Evolutionary conservation across 2,329 filamentous ascomycete species (phyloP), one percentile per base, ranked within the genome.

Genomic region (Bisporella sp.): DNA sequence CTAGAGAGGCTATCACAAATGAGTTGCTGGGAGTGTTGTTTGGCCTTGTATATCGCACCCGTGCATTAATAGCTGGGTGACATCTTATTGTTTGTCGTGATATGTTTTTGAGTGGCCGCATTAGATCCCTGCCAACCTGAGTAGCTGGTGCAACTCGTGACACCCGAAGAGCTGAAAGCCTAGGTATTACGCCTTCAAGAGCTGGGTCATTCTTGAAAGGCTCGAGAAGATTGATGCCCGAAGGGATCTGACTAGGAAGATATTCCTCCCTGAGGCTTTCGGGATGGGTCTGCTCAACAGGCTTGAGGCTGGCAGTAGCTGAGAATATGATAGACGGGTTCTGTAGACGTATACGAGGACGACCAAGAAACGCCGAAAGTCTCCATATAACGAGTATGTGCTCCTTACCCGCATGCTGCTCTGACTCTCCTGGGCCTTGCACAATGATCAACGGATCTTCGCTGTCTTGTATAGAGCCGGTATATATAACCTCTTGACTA

Each of bases 181-280:
- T 78, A 44, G 87, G 85, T 57, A 76, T 75, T 35, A 82, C 80
- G 35, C 59, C 59, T 12, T 70, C 72, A 13, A 89, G 71, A 30
- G 75, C 76, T 28, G 82, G 78, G 62, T 90, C 87, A 54, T 73
- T 73, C 47, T 77, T 75, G 54, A 92, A 87, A 3, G 87, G 78
- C 62, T 87, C 84, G 11, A 93, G 77, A n/a, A 92, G 72, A 64
- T 92, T 93, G 55, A 88, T 73, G 1, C 85, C 83, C 5, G 83
- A 77, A 0, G 87, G 82, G 30, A 83, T 69, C 51, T 82, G 79
- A 61, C 84, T 88, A 35, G 79, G 78, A 32, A 92, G 74, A 61
- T 89, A 89, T 47, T 85, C 82, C 51, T 79, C 73, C 7, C 72
- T 69, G 28, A 67, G 55, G 7, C 69, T 66, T 37, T 73, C 70